Conservation (phyloP, 208 protist genomes). For the Acanthamoeba polyphaga region DNA sequence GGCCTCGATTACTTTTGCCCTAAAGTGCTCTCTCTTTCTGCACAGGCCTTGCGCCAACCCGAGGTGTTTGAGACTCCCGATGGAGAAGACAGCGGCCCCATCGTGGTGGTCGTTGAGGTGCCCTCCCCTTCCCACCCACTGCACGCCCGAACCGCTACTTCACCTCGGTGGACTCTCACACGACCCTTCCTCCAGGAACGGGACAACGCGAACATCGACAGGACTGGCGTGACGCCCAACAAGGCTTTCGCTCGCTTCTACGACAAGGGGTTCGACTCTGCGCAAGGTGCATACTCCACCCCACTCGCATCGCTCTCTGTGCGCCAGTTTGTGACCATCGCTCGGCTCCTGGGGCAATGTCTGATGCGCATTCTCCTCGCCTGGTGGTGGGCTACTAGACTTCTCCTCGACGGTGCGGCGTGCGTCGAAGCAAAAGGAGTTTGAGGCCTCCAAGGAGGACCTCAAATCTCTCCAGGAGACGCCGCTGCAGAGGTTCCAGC, state of each 20-base stretch:
- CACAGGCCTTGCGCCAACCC: slow-evolving; percentile 21
- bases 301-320: background rate
- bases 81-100: background rate
- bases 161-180: background rate
- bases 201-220: slow-evolving; percentile 61
- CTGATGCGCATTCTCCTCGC: background rate
- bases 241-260: slow-evolving; percentile 67
- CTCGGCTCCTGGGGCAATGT: background rate
- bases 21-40: background rate
- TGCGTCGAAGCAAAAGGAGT: slow-evolving; percentile 51
- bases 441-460: slow-evolving; percentile 72
- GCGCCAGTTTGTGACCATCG: background rate
- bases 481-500: slow-evolving; percentile 74
- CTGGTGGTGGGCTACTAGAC: background rate
- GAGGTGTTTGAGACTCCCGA: slow-evolving; percentile 73
- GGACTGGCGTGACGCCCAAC: slow-evolving; percentile 30
- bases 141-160: background rate
- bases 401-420: slow-evolving; percentile 30
- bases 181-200: background rate
- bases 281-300: background rate
- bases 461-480: slow-evolving; percentile 21
- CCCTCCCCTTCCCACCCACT: background rate
- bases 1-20: background rate
- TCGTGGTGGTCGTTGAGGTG: slow-evolving; percentile 65
- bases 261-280: slow-evolving; percentile 14